Evolutionary conservation across 805 yeast species (phyloP).

Genomic region (Tetrapisispora phaffii): DNA sequence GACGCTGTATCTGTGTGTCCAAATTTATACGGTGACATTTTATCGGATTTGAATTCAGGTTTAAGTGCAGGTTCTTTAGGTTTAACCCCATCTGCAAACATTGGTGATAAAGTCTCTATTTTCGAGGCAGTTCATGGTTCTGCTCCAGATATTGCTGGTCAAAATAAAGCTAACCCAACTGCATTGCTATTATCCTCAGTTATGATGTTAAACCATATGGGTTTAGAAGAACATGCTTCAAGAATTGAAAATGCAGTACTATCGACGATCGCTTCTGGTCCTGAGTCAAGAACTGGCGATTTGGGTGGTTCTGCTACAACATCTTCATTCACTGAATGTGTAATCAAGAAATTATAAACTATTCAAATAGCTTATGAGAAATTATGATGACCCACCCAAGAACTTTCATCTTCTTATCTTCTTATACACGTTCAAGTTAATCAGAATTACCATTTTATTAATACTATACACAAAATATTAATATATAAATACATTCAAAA

Average conservation of each 20-base stretch:
- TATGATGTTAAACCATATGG: slow-evolving; percentile 99
- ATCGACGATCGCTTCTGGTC: slow-evolving; percentile 85
- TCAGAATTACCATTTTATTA: neutral
- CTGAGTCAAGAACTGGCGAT: slow-evolving; percentile 93
- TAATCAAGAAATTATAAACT: slow-evolving; percentile 44
- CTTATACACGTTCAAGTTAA: neutral
- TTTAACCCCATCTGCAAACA: slow-evolving; percentile 97
- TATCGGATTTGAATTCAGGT: slow-evolving; percentile 96
- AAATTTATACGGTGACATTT: slow-evolving; percentile 96
- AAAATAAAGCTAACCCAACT: slow-evolving; percentile 98
- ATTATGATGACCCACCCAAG: neutral
- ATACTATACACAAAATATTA: neutral
- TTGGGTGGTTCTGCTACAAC: slow-evolving; percentile 83
- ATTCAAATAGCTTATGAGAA: neutral
- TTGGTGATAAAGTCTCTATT: slow-evolving; percentile 96
- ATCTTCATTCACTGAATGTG: slow-evolving; percentile 81
- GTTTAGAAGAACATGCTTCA: slow-evolving; percentile 70
- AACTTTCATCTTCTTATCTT: too few species aligned
- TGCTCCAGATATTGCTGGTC: slow-evolving; percentile 98
- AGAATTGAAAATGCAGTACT: slow-evolving; percentile 80
- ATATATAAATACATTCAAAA: neutral
- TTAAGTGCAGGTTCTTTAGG: slow-evolving; percentile 93
- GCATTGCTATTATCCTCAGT: slow-evolving; percentile 91
- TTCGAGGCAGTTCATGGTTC: slow-evolving; percentile 99
- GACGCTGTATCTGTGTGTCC: slow-evolving; percentile 94